phyloP scores from a whole-genome alignment of 2,329 filamentous ascomycete genomes.

The Claviceps maximensis region DNA sequence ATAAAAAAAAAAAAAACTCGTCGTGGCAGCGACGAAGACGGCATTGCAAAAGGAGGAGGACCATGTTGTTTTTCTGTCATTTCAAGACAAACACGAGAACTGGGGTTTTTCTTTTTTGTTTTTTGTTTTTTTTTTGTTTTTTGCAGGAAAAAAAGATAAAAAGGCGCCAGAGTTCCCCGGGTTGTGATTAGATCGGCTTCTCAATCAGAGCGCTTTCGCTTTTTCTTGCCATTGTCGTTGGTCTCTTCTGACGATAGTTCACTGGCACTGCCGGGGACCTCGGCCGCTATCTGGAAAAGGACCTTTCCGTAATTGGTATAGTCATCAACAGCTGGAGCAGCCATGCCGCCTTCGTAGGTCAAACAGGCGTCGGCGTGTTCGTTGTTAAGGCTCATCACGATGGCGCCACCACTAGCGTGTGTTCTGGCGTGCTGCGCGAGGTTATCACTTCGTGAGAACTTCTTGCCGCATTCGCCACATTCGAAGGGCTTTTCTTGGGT shows the following conservation, averaged over 20 bases:
- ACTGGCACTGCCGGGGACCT: constrained; percentile 52
- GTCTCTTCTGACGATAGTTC: constrained; percentile 43
- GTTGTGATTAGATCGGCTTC: neutral
- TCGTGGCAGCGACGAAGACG: constrained; percentile 1
- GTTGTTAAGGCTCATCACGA: constrained; percentile 81
- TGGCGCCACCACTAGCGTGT: constrained; percentile 67
- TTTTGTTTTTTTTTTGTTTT: no score
- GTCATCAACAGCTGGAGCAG: constrained; percentile 40
- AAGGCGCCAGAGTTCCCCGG: neutral
- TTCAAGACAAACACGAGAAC: no score
- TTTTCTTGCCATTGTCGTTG: constrained; percentile 35
- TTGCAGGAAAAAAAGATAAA: neutral
- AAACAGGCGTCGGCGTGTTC: constrained; percentile 49
- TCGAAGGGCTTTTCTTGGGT: constrained; percentile 98
- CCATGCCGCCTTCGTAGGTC: constrained; percentile 29
- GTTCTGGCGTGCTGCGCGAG: constrained; percentile 91
- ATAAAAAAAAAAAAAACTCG: neutral
- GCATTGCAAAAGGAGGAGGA: constrained; percentile 2
- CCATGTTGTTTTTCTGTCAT: no score
- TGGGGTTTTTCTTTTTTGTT: no score
- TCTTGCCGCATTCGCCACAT: constrained; percentile 96
- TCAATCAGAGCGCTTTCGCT: constrained; percentile 66
- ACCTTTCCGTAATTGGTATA: constrained; percentile 59
- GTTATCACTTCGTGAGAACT: constrained; percentile 97
- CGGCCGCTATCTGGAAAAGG: constrained; percentile 68